Conservation (phyloP, 1,139 yeast species). For the Candida sanyaensis region DNA sequence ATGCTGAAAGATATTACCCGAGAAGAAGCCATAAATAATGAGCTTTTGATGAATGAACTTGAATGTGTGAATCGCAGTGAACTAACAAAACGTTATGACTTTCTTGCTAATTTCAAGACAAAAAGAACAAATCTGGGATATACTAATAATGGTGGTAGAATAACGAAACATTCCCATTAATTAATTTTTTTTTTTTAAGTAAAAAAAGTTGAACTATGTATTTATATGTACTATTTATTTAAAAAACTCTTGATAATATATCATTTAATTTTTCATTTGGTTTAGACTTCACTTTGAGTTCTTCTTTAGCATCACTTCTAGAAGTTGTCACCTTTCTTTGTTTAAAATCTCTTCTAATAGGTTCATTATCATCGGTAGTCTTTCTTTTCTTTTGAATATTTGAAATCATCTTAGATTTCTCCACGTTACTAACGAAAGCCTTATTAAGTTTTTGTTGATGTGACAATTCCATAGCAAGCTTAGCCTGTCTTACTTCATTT, state of each 20-base stretch:
- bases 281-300: conserved; percentile 46
- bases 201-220: not conserved
- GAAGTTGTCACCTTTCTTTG: conserved; percentile 66
- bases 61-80: conserved; percentile 22
- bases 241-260: conserved; percentile 44
- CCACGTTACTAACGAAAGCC: conserved; percentile 80
- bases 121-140: not conserved
- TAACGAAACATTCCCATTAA: not conserved
- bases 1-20: conserved; percentile 18
- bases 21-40: conserved; percentile 26
- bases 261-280: conserved; percentile 45
- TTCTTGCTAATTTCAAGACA: conserved; percentile 18
- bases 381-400: conserved; percentile 61
- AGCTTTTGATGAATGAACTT: conserved; percentile 19
- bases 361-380: conserved; percentile 27
- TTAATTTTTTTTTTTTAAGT: not conserved
- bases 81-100: conserved; percentile 25
- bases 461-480: conserved; percentile 81
- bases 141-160: not conserved
- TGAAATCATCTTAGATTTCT: conserved; percentile 77
- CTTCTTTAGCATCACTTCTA: conserved; percentile 61
- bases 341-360: conserved; percentile 55
- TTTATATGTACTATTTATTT: conserved; percentile 7
- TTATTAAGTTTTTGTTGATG: conserved; percentile 89
- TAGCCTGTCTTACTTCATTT: conserved; percentile 84